Percentiles rank a stretch among this genome's conserved stretches.
Evolutionary conservation across 75 land plant species (phyloP).

Genomic region (Ceratopteris richardii): DNA sequence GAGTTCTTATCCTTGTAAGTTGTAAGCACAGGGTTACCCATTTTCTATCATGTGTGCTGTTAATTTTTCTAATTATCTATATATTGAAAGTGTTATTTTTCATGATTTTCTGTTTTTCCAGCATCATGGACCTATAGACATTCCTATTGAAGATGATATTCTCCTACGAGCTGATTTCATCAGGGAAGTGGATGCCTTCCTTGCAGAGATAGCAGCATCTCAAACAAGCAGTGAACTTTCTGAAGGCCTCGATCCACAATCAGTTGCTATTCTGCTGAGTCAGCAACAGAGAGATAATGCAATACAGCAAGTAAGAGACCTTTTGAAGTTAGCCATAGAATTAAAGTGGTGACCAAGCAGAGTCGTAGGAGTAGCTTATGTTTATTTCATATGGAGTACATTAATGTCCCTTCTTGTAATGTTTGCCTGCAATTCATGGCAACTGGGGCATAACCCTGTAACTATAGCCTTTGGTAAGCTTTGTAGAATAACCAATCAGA

Average conservation of each 20-base stretch:
- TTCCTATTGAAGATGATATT: conserved; percentile 48
- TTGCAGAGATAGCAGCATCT: conserved; percentile 50
- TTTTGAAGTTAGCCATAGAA: conserved; percentile 59
- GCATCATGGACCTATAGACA: conserved; percentile 56
- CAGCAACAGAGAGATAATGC: conserved; percentile 74
- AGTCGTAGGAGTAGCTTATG: too few relatives aligned
- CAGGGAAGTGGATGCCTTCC: conserved; percentile 69
- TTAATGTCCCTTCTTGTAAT: too few relatives aligned
- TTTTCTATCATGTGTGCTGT: too few relatives aligned
- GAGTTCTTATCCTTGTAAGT: too few relatives aligned
- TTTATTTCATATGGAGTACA: too few relatives aligned
- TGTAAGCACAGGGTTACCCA: too few relatives aligned
- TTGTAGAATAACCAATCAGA: too few relatives aligned
- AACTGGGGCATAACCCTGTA: too few relatives aligned
- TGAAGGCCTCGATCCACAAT: conserved; percentile 66
- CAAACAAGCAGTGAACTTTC: conserved; percentile 19
- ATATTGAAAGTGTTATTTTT: too few relatives aligned
- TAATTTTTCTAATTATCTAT: too few relatives aligned
- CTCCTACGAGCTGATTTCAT: conserved; percentile 86
- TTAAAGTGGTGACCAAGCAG: conserved; percentile 50
- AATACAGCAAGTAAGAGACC: conserved; percentile 56
- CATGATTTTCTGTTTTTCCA: conserved; percentile 13
- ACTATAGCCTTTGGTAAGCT: too few relatives aligned
- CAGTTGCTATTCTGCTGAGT: conserved; percentile 74
- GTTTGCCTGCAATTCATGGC: too few relatives aligned